Evolutionary conservation across 305 asterid species (phyloP), one percentile per base, ranked within the genome.

Genomic region (Fraxinus albicans): DNA sequence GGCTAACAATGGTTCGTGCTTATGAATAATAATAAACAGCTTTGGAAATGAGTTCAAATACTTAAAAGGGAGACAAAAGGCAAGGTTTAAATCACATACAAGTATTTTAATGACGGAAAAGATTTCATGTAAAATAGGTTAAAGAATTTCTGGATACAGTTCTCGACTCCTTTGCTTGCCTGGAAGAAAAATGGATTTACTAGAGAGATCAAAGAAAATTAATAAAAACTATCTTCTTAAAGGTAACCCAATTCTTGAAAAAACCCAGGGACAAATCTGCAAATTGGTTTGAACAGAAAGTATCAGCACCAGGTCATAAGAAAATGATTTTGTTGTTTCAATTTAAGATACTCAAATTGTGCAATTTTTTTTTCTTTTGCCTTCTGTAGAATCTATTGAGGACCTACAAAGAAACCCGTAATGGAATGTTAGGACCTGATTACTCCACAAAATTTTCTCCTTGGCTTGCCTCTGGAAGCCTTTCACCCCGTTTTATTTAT

Each of bases 391-490:
- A 96, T 86, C 87, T 91, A 34, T 83, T 96, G 74, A 89, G 86
- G 88, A 86, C 89, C 4, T 96, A 96, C 80, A 96, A 96, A 89
- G 94, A 92, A 74, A 93, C 98, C 72, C 91, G 99, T 83, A 94
- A 96, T 83, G 99, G 98, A 67, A 91, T 96, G 99, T 78, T 94
- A 63, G 99, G 99, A 60, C 90, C 96, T 80, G 97, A 92, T 85
- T 96, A 94, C 89, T 96, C 99, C 1, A 93, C 99, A 29, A 96
- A 96, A 81, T 91, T 96, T 84, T 96, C 99, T 73, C 94, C 97
- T 60, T 96, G 99, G 99, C 97, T 96, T 76, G 99, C 98, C 73
- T 87, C 93, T 33, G 99, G 99, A 81, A 87, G 95, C 91, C 91
- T 96, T 79, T 96, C 99, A 27, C 98, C 98, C 44, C 96, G 97